Base-by-base conservation (phyloP, 768 basidiomycete species). In the Leccinellum luteum region DNA sequence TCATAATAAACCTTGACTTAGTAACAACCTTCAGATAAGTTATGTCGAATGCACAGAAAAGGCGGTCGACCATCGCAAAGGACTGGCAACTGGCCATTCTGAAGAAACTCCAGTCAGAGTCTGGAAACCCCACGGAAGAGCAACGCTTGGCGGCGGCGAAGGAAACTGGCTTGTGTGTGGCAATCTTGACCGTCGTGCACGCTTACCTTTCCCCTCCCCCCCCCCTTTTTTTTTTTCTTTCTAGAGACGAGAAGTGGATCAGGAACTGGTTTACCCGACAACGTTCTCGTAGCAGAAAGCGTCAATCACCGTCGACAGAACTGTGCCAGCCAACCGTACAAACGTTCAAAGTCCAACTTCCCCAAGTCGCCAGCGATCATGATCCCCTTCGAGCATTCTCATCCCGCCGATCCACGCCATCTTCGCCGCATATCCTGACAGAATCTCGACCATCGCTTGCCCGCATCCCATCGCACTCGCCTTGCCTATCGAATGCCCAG, bases 91-190 rank as follows among this genome's bases (percentile, higher is more conserved):
- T 73, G 15, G 64, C 56, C 48, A 54, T 73, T 1, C 70, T 72
- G 48, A 72, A 47, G 48, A 64, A 58, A n/a, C 60, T 73, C 14
- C 58, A 62, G 8, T 52, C 61, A 48, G 57, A 60, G 58, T 60
- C 66, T 6, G 48, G n/a, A 21, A 68, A 58, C 27, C 70, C 72
- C 6, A 64, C 68, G 2, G 59, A 62, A 38, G 54, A 59, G 19
- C 66, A 73, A 23, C 61, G 59, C 45, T 55, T 30, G 38, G 62
- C 61, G 10, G 66, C 53, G 3, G 68, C 59, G 12, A 60, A 30
- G 19, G 70, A 70, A 48, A 72, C 72, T 58, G 70, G 70, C 51
- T 48, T 72, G 70, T 72, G 66, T 61, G 72, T 72, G 48, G 30
- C 9, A 27, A 32, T 31, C 48, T 23, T 58, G 9, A 47, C 17